Evolutionary conservation across 352 stramenopile species (phyloP).

Genomic region (Phytophthora fragariaefolia): DNA sequence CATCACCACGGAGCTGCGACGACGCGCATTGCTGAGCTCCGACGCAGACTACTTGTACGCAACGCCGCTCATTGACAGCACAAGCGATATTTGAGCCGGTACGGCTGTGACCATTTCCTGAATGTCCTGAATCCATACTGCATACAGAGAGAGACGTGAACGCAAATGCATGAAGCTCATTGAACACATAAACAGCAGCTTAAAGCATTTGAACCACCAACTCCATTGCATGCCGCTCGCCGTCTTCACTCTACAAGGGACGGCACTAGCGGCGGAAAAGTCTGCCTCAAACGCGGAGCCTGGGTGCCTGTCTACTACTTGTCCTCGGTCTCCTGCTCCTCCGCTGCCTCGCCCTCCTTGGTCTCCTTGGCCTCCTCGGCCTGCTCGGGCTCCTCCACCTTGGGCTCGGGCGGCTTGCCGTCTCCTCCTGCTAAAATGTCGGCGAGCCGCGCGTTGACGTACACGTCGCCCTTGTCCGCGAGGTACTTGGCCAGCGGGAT

Average conservation of each 20-base stretch:
- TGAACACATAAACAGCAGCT: slow-evolving; percentile 14
- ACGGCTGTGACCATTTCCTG: slow-evolving; percentile 3
- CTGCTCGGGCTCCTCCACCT: slow-evolving; percentile 31
- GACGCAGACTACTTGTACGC: slow-evolving; percentile 71
- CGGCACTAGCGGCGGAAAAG: not conserved
- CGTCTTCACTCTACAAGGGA: slow-evolving; percentile 32
- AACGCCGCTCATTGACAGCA: slow-evolving; percentile 66
- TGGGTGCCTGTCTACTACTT: slow-evolving; percentile 31
- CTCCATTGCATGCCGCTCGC: slow-evolving; percentile 29
- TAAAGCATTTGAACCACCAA: slow-evolving; percentile 31
- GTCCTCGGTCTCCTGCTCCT: slow-evolving; percentile 28
- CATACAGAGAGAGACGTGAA: slow-evolving; percentile 18
- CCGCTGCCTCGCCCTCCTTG: slow-evolving; percentile 11
- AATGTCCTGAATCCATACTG: slow-evolving; percentile 18
- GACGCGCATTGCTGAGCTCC: slow-evolving; percentile 40
- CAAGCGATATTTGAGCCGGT: slow-evolving; percentile 40
- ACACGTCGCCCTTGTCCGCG: slow-evolving; percentile 82
- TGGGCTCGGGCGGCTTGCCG: slow-evolving; percentile 32
- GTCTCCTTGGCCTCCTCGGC: slow-evolving; percentile 8
- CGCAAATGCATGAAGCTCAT: slow-evolving; percentile 3
- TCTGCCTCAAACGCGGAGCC: not conserved
- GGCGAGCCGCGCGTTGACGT: slow-evolving; percentile 58
- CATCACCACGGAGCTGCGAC: slow-evolving; percentile 43
- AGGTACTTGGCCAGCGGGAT: slow-evolving; percentile 81
- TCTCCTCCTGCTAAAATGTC: slow-evolving; percentile 62